Percentiles rank a stretch among this genome's conserved stretches.
Conservation (phyloP, 1,139 yeast species). For the Yamadazyma membranifaciens region DNA sequence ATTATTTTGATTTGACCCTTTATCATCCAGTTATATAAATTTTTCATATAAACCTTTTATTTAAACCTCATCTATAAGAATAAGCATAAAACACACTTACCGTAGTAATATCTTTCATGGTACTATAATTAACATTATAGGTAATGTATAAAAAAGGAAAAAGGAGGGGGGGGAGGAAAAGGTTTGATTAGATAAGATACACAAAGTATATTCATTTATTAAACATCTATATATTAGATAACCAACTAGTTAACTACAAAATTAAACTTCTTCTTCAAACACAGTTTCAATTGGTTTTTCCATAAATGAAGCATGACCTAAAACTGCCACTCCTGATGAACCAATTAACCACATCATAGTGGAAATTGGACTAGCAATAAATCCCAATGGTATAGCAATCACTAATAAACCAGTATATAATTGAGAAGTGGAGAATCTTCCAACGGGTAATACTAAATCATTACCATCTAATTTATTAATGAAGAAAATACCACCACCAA, state of each 20-base stretch:
- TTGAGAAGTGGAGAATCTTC: conserved; percentile 73
- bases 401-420: conserved; percentile 83
- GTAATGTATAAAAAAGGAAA: too few species aligned
- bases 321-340: conserved; percentile 81
- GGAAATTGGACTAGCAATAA: conserved; percentile 89
- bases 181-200: too few species aligned
- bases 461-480: conserved; percentile 78
- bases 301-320: conserved; percentile 91
- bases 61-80: too few species aligned
- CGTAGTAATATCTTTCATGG: too few species aligned
- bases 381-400: conserved; percentile 82
- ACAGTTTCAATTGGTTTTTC: conserved; percentile 98
- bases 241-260: neutral
- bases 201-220: neutral
- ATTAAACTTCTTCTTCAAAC: conserved; percentile 75
- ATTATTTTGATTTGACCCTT: too few species aligned
- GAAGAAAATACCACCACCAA: conserved; percentile 70
- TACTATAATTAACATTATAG: too few species aligned
- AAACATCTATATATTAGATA: conserved; percentile 13
- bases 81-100: too few species aligned
- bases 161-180: too few species aligned
- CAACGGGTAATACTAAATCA: conserved; percentile 72
- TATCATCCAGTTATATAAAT: too few species aligned
- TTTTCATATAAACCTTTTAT: too few species aligned
- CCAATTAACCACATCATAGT: conserved; percentile 97